Evolutionary conservation across 1,139 yeast genomes (phyloP).

Genomic region (Debaryomyces psychrophilus): DNA sequence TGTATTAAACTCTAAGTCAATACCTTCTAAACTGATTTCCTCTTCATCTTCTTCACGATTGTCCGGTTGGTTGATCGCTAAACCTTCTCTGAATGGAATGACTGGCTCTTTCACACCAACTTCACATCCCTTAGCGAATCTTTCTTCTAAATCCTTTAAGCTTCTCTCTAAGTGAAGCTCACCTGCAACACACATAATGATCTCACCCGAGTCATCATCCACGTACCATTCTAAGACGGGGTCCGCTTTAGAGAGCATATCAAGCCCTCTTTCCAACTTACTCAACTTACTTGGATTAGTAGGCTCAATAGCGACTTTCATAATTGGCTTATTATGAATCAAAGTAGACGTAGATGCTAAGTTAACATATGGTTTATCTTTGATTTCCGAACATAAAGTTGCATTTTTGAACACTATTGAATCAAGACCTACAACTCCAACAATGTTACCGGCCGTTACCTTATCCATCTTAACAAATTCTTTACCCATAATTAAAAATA

Average conservation of each 20-base stretch:
- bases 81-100: slow-evolving; percentile 92
- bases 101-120: slow-evolving; percentile 88
- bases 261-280: slow-evolving; percentile 76
- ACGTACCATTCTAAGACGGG: slow-evolving; percentile 88
- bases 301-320: slow-evolving; percentile 94
- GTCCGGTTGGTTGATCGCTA: slow-evolving; percentile 40
- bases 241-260: slow-evolving; percentile 80
- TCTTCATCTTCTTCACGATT: slow-evolving; percentile 19
- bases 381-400: slow-evolving; percentile 59
- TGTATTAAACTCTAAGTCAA: slow-evolving; percentile 54
- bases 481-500: slow-evolving; percentile 89
- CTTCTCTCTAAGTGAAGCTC: slow-evolving; percentile 92
- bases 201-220: slow-evolving; percentile 86
- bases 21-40: slow-evolving; percentile 42
- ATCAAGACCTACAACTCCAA: slow-evolving; percentile 91
- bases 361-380: slow-evolving; percentile 63
- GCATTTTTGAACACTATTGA: slow-evolving; percentile 84
- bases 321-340: slow-evolving; percentile 78
- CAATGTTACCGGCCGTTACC: slow-evolving; percentile 95
- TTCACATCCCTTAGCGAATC: slow-evolving; percentile 87
- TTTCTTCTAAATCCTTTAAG: slow-evolving; percentile 79
- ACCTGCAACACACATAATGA: slow-evolving; percentile 92
- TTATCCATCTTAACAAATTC: slow-evolving; percentile 75
- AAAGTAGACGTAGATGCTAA: slow-evolving; percentile 60
- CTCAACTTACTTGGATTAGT: slow-evolving; percentile 80